phyloP scores from a whole-genome alignment of 805 yeast genomes.

The Candida railenensis region DNA sequence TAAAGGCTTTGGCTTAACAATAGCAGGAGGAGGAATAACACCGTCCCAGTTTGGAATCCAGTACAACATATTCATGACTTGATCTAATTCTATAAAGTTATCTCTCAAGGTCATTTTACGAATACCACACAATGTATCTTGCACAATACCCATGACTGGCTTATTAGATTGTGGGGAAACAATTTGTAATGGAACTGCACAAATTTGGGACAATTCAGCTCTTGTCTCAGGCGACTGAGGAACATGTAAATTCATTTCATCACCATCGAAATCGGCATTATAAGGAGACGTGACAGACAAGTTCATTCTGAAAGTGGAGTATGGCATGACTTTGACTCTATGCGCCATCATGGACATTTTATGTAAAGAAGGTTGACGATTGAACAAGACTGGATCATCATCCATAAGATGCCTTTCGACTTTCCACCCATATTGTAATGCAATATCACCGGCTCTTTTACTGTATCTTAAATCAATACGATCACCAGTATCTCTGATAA shows the following conservation, averaged over 20 bases:
- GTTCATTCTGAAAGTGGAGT: conserved; percentile 94
- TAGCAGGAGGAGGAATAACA: conserved; percentile 92
- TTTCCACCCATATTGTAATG: conserved; percentile 97
- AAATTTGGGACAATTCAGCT: conserved; percentile 90
- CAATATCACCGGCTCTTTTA: conserved; percentile 97
- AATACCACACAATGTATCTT: conserved; percentile 96
- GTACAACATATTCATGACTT: conserved; percentile 92
- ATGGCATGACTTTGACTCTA: conserved; percentile 97
- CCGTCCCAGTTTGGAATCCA: conserved; percentile 99
- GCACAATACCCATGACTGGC: conserved; percentile 99
- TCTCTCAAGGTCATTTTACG: conserved; percentile 95
- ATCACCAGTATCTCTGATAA: conserved; percentile 97
- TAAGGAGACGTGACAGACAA: conserved; percentile 98
- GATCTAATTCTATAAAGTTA: conserved; percentile 82
- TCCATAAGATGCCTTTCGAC: conserved; percentile 98
- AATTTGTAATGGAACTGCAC: conserved; percentile 97
- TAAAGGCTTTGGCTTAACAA: conserved; percentile 88
- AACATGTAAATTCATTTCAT: conserved; percentile 98
- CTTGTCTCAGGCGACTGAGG: conserved; percentile 98
- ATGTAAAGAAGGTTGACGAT: conserved; percentile 98
- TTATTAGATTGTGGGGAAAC: conserved; percentile 98
- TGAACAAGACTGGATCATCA: conserved; percentile 94
- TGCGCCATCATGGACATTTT: conserved; percentile 99
- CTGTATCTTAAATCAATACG: conserved; percentile 96
- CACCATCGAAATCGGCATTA: conserved; percentile 99